Conservation (phyloP, 345 rosid genomes). For the Jatropha curcas region DNA sequence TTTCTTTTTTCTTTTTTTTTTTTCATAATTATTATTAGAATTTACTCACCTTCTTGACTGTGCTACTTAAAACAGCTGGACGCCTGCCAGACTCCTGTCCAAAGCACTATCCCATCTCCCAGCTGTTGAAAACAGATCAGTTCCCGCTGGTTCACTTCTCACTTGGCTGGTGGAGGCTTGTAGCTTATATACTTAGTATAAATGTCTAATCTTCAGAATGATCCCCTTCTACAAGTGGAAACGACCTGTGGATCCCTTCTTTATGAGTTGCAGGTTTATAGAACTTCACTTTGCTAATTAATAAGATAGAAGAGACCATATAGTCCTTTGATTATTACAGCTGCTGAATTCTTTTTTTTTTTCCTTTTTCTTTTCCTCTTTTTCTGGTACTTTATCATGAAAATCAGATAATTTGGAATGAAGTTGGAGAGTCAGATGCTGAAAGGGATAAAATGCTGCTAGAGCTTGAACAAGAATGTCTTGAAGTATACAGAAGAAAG, state of each 20-base stretch:
- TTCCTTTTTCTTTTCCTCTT: background rate
- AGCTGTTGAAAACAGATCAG: too few relatives aligned
- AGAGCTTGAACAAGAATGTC: slow-evolving; percentile 92
- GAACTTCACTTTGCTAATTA: too few relatives aligned
- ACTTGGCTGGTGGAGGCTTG: too few relatives aligned
- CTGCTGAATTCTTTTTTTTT: background rate
- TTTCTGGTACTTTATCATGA: background rate
- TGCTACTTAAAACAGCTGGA: too few relatives aligned
- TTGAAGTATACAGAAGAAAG: slow-evolving; percentile 90
- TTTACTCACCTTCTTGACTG: too few relatives aligned
- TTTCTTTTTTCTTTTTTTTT: too few relatives aligned
- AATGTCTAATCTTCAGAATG: slow-evolving; percentile 50
- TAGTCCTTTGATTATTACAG: background rate
- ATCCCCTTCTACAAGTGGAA: slow-evolving; percentile 65
- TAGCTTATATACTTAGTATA: too few relatives aligned
- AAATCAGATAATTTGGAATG: slow-evolving; percentile 89
- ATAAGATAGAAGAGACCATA: background rate
- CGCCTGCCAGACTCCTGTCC: too few relatives aligned
- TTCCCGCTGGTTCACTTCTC: too few relatives aligned
- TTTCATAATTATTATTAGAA: too few relatives aligned
- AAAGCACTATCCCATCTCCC: too few relatives aligned
- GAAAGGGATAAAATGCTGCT: slow-evolving; percentile 90
- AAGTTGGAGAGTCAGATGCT: slow-evolving; percentile 82
- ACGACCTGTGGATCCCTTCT: slow-evolving; percentile 85
- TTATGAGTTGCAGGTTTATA: slow-evolving; percentile 78